Percentiles rank a stretch among this genome's conserved stretches.
phyloP scores from a whole-genome alignment of 495 filamentous ascomycete species.

The Recurvomyces mirabilis region DNA sequence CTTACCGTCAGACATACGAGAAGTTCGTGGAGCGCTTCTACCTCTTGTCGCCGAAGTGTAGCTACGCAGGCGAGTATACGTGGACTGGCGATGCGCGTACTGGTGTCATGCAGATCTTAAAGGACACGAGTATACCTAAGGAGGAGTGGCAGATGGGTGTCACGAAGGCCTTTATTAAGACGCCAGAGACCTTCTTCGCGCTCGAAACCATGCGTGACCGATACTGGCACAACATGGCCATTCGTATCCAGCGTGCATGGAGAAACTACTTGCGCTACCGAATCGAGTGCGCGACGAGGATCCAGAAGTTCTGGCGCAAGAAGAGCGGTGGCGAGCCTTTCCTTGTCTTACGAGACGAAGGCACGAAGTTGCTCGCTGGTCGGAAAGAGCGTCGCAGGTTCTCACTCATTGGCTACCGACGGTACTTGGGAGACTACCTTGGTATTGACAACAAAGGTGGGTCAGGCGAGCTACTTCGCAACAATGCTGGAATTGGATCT shows the following conservation, averaged over 20 bases:
- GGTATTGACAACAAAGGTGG: constrained; percentile 72
- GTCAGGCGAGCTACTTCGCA: constrained; percentile 70
- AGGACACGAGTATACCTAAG: constrained; percentile 84
- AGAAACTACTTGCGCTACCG: constrained; percentile 88
- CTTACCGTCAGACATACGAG: constrained; percentile 94
- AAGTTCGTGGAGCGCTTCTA: constrained; percentile 98
- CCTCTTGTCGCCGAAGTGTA: constrained; percentile 84
- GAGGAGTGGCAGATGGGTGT: constrained; percentile 98
- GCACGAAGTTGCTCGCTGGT: constrained; percentile 70
- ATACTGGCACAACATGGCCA: constrained; percentile 99
- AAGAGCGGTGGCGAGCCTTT: constrained; percentile 79
- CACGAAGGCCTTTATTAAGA: constrained; percentile 96
- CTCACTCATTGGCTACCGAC: constrained; percentile 77
- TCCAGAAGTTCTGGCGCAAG: constrained; percentile 91
- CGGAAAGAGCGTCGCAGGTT: constrained; percentile 86
- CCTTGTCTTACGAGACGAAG: constrained; percentile 75
- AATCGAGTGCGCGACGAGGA: constrained; percentile 81
- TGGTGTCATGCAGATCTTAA: constrained; percentile 87
- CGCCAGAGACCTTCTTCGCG: constrained; percentile 93
- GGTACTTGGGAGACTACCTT: constrained; percentile 93
- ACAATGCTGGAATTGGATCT: constrained; percentile 50
- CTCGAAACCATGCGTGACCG: constrained; percentile 94
- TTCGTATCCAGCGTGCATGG: constrained; percentile 94
- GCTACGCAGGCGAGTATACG: constrained; percentile 93
- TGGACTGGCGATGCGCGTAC: constrained; percentile 80